Evolutionary conservation across 768 basidiomycete genomes (phyloP).

Genomic region (Boletus edulis): DNA sequence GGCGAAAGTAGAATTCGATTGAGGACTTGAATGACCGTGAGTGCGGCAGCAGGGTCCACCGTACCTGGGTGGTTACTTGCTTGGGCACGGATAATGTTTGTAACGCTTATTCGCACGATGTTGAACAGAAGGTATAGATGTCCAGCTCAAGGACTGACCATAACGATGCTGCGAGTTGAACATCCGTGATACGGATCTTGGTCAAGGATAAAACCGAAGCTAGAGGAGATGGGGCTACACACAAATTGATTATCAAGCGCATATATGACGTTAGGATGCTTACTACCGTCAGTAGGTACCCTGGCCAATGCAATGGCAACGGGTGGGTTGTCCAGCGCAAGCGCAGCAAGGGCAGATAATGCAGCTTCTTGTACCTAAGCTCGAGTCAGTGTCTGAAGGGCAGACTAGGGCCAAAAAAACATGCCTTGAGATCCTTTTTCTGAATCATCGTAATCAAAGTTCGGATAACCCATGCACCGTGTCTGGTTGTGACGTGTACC

Average conservation of each 20-base stretch:
- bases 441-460: constrained; percentile 47
- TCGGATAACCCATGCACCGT: constrained; percentile 61
- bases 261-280: constrained; percentile 21
- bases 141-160: constrained; percentile 44
- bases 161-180: constrained; percentile 68
- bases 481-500: constrained; percentile 36
- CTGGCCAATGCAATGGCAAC: constrained; percentile 52
- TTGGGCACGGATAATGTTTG: constrained; percentile 58
- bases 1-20: constrained; percentile 54
- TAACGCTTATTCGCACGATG: constrained; percentile 41
- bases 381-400: background rate
- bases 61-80: constrained; percentile 27
- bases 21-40: constrained; percentile 68
- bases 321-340: constrained; percentile 59
- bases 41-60: constrained; percentile 45
- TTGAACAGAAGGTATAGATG: background rate
- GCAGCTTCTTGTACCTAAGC: constrained; percentile 64
- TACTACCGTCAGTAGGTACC: constrained; percentile 39
- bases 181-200: constrained; percentile 56
- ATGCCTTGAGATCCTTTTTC: constrained; percentile 55
- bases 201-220: constrained; percentile 47
- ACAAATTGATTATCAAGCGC: constrained; percentile 3
- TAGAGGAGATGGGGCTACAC: constrained; percentile 26
- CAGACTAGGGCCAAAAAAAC: background rate
- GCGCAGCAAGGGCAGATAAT: constrained; percentile 59